phyloP scores from a whole-genome alignment of 768 basidiomycete species.

The Solioccasus polychromus region DNA sequence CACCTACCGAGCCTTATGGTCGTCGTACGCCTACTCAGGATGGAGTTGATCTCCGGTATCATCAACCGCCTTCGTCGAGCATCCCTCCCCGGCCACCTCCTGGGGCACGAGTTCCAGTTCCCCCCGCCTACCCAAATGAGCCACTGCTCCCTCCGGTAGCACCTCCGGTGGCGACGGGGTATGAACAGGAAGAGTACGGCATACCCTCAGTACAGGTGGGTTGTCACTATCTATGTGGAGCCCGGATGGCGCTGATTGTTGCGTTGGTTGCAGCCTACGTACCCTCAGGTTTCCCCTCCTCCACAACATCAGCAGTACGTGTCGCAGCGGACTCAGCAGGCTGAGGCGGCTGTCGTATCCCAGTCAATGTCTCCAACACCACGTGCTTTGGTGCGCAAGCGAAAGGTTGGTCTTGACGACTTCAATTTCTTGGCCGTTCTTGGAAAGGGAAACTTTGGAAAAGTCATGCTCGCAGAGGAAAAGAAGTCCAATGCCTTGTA shows the following conservation, averaged over 20 bases:
- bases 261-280: slow-evolving; percentile 14
- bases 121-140: slow-evolving; percentile 34
- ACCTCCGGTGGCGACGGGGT: slow-evolving; percentile 16
- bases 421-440: slow-evolving; percentile 99
- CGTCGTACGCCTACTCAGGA: slow-evolving; percentile 29
- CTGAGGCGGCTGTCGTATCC: slow-evolving; percentile 16
- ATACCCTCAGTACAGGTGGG: slow-evolving; percentile 23
- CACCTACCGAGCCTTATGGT: slow-evolving; percentile 20
- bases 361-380: slow-evolving; percentile 37
- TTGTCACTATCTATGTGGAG: background rate
- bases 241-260: slow-evolving; percentile 3
- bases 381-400: slow-evolving; percentile 51
- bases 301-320: slow-evolving; percentile 25
- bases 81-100: slow-evolving; percentile 35
- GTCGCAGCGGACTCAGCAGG: slow-evolving; percentile 30
- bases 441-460: slow-evolving; percentile 99
- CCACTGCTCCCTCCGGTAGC: slow-evolving; percentile 26
- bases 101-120: slow-evolving; percentile 38
- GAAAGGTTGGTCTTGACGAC: slow-evolving; percentile 95
- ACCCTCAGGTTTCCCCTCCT: slow-evolving; percentile 18
- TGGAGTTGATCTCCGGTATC: slow-evolving; percentile 42
- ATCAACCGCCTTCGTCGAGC: slow-evolving; percentile 33
- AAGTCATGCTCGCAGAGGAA: slow-evolving; percentile 99
- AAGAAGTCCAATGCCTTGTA: slow-evolving; percentile 86
- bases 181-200: slow-evolving; percentile 30